Evolutionary conservation across 1,139 yeast genomes (phyloP).

Genomic region (Yamadazyma jaroonii): DNA sequence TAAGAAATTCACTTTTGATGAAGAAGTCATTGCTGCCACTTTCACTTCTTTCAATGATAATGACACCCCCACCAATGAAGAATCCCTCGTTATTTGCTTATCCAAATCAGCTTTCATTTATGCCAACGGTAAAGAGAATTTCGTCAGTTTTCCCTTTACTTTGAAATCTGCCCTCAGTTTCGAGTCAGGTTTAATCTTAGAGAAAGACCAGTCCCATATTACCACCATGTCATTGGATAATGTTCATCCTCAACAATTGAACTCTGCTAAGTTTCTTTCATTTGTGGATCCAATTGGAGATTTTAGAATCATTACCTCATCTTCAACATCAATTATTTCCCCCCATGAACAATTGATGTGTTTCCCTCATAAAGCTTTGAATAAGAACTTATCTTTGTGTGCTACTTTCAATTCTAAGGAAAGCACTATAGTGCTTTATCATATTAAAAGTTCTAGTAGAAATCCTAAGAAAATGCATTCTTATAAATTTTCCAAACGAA

Average conservation of each 20-base stretch:
- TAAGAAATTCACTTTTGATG: constrained; percentile 49
- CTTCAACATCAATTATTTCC: constrained; percentile 66
- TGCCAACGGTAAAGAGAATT: constrained; percentile 56
- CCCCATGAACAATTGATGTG: constrained; percentile 53
- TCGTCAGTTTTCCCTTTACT: constrained; percentile 62
- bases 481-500: constrained; percentile 18
- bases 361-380: constrained; percentile 43
- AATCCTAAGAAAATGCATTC: constrained; percentile 17
- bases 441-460: constrained; percentile 43
- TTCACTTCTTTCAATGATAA: constrained; percentile 37
- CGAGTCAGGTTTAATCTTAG: constrained; percentile 63
- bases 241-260: constrained; percentile 22
- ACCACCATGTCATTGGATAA: constrained; percentile 7
- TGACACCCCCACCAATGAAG: constrained; percentile 7
- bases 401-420: constrained; percentile 52
- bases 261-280: constrained; percentile 51
- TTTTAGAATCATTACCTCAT: constrained; percentile 62
- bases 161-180: constrained; percentile 56
- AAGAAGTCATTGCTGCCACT: constrained; percentile 47
- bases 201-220: constrained; percentile 35
- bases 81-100: constrained; percentile 47
- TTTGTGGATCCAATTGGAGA: constrained; percentile 70
- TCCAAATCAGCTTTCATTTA: constrained; percentile 54
- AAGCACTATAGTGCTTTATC: constrained; percentile 45
- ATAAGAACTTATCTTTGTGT: constrained; percentile 39